Evolutionary conservation across 163 green algal species (phyloP).

Genomic region (Chlorella variabilis): DNA sequence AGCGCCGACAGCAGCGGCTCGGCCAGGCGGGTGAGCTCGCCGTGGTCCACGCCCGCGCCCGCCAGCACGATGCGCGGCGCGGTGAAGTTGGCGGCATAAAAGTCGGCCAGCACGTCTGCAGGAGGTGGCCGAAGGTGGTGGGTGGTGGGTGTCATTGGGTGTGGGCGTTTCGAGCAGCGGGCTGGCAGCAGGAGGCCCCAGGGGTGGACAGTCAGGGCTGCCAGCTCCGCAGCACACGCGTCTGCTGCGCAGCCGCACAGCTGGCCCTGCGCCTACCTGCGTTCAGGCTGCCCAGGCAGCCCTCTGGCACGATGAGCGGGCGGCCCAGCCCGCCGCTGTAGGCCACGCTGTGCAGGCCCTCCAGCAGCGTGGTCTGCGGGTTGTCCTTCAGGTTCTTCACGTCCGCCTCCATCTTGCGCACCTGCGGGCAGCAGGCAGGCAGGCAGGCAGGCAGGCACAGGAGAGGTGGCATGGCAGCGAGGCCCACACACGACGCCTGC

Average conservation of each 20-base stretch:
- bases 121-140: conserved; percentile 54
- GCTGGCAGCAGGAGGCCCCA: too few relatives aligned
- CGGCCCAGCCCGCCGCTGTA: conserved; percentile 76
- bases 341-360: conserved; percentile 65
- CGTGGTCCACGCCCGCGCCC: conserved; percentile 84
- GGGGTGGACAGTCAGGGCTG: too few relatives aligned
- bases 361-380: conserved; percentile 61
- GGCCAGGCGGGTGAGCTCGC: conserved; percentile 63
- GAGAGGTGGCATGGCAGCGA: too few relatives aligned
- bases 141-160: too few relatives aligned
- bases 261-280: conserved; percentile 49
- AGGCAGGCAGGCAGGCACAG: too few relatives aligned
- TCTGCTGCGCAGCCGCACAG: too few relatives aligned
- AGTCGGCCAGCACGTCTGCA: conserved; percentile 72
- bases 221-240: too few relatives aligned
- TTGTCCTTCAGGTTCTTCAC: conserved; percentile 58
- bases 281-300: conserved; percentile 58
- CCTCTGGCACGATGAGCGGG: conserved; percentile 77
- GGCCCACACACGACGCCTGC: too few relatives aligned
- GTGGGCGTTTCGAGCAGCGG: too few relatives aligned
- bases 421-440: conserved; percentile 2
- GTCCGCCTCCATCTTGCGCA: conserved; percentile 66
- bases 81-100: conserved; percentile 78
- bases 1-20: conserved; percentile 79
- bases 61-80: conserved; percentile 88